Conservation (phyloP, 345 rosid genomes). For the Gossypium rotundifolium region DNA sequence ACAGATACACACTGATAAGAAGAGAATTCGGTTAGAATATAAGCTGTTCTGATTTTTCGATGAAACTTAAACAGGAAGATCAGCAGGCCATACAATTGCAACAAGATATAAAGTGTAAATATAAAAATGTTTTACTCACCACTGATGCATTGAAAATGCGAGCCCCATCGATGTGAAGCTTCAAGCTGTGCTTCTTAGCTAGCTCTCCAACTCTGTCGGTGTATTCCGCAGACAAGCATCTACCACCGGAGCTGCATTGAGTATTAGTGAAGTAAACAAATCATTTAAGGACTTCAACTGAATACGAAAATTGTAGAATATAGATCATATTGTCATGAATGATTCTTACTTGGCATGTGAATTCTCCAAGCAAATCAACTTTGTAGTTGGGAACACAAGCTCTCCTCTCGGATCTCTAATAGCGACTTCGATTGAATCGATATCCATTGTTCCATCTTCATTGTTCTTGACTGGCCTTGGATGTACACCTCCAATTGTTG, state of each 20-base stretch:
- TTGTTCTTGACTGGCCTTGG: slow-evolving; percentile 75
- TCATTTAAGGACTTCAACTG: no score
- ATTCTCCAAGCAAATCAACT: slow-evolving; percentile 89
- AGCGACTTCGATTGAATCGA: slow-evolving; percentile 64
- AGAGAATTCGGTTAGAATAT: not conserved
- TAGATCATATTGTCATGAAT: not conserved
- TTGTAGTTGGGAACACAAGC: slow-evolving; percentile 72
- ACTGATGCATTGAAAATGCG: slow-evolving; percentile 85
- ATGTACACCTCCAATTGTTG: slow-evolving; percentile 89
- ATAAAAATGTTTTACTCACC: slow-evolving; percentile 42
- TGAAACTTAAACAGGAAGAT: not conserved
- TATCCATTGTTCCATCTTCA: slow-evolving; percentile 75
- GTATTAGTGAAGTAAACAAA: not conserved
- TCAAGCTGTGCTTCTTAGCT: slow-evolving; percentile 74
- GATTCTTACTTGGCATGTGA: slow-evolving; percentile 77
- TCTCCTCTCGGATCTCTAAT: slow-evolving; percentile 66
- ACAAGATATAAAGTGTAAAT: not conserved
- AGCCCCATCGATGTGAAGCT: slow-evolving; percentile 97
- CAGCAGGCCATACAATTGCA: not conserved
- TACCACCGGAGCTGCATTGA: slow-evolving; percentile 74
- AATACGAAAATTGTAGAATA: not conserved
- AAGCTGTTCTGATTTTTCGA: not conserved
- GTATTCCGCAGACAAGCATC: slow-evolving; percentile 65
- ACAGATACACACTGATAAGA: not conserved
- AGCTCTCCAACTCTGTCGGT: slow-evolving; percentile 66